phyloP scores from a whole-genome alignment of 306 rosid species.

The Neltuma alba region DNA sequence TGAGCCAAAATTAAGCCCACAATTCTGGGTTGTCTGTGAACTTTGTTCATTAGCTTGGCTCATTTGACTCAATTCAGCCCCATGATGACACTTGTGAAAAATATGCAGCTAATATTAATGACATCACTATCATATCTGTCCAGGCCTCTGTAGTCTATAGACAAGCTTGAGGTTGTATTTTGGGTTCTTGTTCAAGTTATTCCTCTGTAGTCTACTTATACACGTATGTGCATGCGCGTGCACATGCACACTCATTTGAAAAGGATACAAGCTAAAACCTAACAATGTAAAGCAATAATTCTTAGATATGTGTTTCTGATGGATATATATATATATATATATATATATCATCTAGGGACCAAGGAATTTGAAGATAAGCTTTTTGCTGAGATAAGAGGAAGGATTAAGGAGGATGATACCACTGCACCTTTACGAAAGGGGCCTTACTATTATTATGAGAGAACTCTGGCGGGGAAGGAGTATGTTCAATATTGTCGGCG shows the following conservation, averaged over 20 bases:
- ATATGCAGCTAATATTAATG: neutral
- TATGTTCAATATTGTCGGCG: slow-evolving; percentile 84
- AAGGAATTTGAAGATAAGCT: slow-evolving; percentile 67
- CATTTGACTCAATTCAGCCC: neutral
- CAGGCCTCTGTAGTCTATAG: slow-evolving; percentile 15
- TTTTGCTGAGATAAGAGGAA: slow-evolving; percentile 72
- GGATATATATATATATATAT: neutral
- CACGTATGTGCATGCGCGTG: neutral
- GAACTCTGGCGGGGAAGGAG: slow-evolving; percentile 73
- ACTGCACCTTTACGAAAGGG: slow-evolving; percentile 75
- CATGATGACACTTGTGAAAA: neutral
- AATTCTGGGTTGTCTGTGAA: neutral
- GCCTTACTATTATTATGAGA: slow-evolving; percentile 66
- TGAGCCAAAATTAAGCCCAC: neutral
- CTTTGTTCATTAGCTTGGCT: neutral
- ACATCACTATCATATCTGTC: slow-evolving; percentile 4
- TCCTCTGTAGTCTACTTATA: neutral
- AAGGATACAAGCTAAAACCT: neutral
- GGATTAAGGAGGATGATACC: slow-evolving; percentile 85
- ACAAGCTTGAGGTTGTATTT: slow-evolving; percentile 19
- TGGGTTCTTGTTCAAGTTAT: neutral
- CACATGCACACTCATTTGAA: neutral
- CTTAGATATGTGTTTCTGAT: neutral
- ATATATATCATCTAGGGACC: slow-evolving; percentile 52
- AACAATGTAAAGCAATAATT: neutral